Conservation (phyloP, 495 filamentous ascomycete species). For the Hamigera avellanea region DNA sequence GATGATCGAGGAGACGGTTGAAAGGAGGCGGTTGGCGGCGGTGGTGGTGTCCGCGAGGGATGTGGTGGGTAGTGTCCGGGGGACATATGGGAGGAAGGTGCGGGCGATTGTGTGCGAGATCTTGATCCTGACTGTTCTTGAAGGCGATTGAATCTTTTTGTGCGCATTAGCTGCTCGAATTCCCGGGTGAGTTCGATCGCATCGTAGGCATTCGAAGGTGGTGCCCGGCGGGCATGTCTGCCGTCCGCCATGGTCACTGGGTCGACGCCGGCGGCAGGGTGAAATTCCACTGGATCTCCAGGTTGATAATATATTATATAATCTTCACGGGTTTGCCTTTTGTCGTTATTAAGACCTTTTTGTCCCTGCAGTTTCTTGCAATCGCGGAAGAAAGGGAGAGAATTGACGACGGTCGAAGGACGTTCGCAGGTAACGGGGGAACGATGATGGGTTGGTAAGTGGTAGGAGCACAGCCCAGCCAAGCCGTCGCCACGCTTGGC, state of each 20-base stretch:
- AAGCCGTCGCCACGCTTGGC: conserved; percentile 20
- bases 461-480: conserved; percentile 14
- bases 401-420: conserved; percentile 4
- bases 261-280: conserved; percentile 7
- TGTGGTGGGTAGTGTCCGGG: conserved; percentile 19
- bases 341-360: neutral
- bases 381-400: conserved; percentile 2
- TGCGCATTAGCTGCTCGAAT: conserved; percentile 69
- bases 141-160: conserved; percentile 67
- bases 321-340: too few species aligned
- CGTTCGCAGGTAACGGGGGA: conserved; percentile 2
- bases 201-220: conserved; percentile 29
- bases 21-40: conserved; percentile 13
- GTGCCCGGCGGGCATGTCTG: conserved; percentile 18
- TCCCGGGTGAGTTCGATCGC: conserved; percentile 42
- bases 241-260: conserved; percentile 30
- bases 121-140: conserved; percentile 43
- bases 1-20: conserved; percentile 20
- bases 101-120: conserved; percentile 40
- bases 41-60: conserved; percentile 30
- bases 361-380: too few species aligned
- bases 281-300: conserved; percentile 6
- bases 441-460: neutral
- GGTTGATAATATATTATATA: conserved; percentile 3
- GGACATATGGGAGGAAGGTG: conserved; percentile 22